Evolutionary conservation across 441 rosid species (phyloP).

Genomic region (Gossypium laxum): DNA sequence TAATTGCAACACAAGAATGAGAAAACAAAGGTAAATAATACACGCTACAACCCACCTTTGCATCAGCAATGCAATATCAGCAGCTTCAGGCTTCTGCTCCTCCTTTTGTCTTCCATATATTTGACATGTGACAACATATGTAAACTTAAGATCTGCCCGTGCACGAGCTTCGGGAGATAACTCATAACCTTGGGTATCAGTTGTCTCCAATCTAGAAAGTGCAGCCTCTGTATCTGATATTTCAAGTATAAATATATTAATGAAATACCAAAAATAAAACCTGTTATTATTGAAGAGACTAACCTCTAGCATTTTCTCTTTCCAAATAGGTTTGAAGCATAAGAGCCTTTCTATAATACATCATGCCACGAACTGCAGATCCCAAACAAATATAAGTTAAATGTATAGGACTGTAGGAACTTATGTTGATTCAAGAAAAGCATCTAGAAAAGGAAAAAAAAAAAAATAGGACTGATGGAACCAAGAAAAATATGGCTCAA

Average conservation of each 20-base stretch:
- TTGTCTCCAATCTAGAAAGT: slow-evolving; percentile 34
- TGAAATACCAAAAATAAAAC: slow-evolving; percentile 16
- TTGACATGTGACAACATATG: slow-evolving; percentile 93
- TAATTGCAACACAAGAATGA: slow-evolving; percentile 5
- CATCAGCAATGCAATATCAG: slow-evolving; percentile 87
- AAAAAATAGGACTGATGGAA: neutral
- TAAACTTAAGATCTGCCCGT: slow-evolving; percentile 81
- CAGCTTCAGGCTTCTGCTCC: slow-evolving; percentile 88
- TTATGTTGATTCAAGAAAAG: neutral
- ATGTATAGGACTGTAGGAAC: neutral
- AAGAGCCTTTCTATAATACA: slow-evolving; percentile 97
- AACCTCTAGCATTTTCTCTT: slow-evolving; percentile 62
- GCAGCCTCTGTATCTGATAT: slow-evolving; percentile 63
- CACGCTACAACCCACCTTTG: slow-evolving; percentile 45
- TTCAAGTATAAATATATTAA: slow-evolving; percentile 19
- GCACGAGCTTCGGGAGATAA: slow-evolving; percentile 91
- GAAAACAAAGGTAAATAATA: neutral
- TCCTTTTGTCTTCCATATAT: slow-evolving; percentile 98
- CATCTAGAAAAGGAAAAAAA: neutral
- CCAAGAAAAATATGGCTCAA: neutral
- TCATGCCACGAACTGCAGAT: slow-evolving; percentile 95
- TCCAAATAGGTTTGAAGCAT: slow-evolving; percentile 91
- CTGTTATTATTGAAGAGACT: slow-evolving; percentile 16
- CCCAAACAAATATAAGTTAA: slow-evolving; percentile 14
- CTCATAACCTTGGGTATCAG: slow-evolving; percentile 72